Evolutionary conservation across 164 flowering plant genomes (phyloP).

Genomic region (Vitis rupestris): DNA sequence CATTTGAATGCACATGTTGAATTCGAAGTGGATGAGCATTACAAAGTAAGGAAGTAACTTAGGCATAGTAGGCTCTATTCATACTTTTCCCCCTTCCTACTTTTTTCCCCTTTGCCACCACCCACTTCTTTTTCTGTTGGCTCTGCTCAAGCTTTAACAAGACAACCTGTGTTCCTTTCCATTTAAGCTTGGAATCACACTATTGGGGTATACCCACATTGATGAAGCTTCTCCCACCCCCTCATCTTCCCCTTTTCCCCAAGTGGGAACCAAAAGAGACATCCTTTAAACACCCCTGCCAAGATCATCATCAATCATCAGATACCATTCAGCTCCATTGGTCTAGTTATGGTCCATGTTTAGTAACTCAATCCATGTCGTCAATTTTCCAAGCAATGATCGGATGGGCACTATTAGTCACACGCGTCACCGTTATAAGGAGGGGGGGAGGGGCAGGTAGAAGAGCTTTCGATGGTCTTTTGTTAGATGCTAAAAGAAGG

Average conservation of each 20-base stretch:
- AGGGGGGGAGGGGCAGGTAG: conserved; percentile 1
- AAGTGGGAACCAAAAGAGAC: conserved; percentile 13
- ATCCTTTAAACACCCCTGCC: conserved; percentile 5
- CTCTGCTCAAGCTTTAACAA: conserved; percentile 13
- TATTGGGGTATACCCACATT: conserved; percentile 3
- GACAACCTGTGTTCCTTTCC: conserved; percentile 22
- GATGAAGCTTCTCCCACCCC: conserved; percentile 6
- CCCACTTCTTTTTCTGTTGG: neutral
- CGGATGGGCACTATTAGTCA: neutral
- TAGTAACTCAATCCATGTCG: neutral
- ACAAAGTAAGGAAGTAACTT: too few relatives aligned
- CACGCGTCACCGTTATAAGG: neutral
- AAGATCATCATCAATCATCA: neutral
- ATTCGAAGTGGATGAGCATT: too few relatives aligned
- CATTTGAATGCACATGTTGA: too few relatives aligned
- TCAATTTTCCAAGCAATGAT: neutral
- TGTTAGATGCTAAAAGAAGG: conserved; percentile 14
- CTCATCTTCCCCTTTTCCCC: conserved; percentile 6
- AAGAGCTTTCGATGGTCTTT: conserved; percentile 8
- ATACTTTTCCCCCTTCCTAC: neutral
- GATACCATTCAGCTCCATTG: neutral
- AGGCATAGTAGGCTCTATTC: too few relatives aligned
- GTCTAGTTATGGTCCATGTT: neutral
- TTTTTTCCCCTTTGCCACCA: neutral
- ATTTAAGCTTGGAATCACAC: conserved; percentile 29